These are phyloP conservation scores for Lolium multiflorum DNA, from an alignment of 176 grass and related monocot species.

Conservation along the genomic window DNA sequence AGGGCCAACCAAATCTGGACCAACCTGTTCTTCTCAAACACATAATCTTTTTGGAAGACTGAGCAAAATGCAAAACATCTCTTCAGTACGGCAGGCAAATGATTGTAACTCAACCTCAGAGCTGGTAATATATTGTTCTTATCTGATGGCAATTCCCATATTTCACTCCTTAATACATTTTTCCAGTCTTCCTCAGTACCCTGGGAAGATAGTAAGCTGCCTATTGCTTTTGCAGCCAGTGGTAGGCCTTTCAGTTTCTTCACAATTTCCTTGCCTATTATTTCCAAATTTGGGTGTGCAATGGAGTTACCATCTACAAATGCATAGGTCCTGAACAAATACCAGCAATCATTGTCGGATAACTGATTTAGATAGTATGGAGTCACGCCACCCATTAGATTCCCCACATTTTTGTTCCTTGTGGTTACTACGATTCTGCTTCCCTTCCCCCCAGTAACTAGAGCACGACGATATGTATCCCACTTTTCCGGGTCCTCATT, in stretches of 20 bases:
- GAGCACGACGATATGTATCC: conserved; percentile 56
- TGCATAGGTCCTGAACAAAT: conserved; percentile 78
- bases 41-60: conserved; percentile 79
- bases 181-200: conserved; percentile 64
- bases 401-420: conserved; percentile 63
- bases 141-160: conserved; percentile 77
- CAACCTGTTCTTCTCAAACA: conserved; percentile 60
- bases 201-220: conserved; percentile 64
- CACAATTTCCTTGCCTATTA: conserved; percentile 78
- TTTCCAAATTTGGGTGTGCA: conserved; percentile 60
- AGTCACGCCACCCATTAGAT: conserved; percentile 50
- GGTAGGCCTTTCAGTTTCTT: conserved; percentile 82
- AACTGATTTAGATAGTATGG: conserved; percentile 63
- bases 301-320: conserved; percentile 60
- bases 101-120: conserved; percentile 77
- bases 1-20: conserved; percentile 83
- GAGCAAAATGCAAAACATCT: conserved; percentile 85
- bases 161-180: conserved; percentile 72
- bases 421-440: conserved; percentile 82
- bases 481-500: conserved; percentile 75
- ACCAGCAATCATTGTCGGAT: conserved; percentile 73
- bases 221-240: conserved; percentile 75
- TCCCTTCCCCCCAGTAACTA: conserved; percentile 49
- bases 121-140: conserved; percentile 79
- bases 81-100: conserved; percentile 70